Evolutionary conservation across 768 basidiomycete genomes (phyloP).

Genomic region (Suillus hirtellus): DNA sequence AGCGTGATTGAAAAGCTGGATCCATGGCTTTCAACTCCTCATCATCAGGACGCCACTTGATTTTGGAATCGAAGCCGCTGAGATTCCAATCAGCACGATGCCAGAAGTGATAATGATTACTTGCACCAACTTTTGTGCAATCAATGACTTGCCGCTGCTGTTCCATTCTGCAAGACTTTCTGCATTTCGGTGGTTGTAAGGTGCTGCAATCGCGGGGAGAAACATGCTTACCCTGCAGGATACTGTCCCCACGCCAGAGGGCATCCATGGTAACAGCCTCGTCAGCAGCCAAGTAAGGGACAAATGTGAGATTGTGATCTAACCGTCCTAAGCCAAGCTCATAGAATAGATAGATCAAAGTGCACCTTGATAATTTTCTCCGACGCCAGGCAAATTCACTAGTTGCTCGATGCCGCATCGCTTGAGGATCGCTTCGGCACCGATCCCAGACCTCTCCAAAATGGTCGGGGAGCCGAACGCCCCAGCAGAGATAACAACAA

Average conservation of each 20-base stretch:
- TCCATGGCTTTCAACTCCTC: conserved; percentile 52
- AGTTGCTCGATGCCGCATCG: conserved; percentile 47
- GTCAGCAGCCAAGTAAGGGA: conserved; percentile 41
- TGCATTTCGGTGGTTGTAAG: not conserved
- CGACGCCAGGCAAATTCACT: conserved; percentile 76
- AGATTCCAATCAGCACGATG: not conserved
- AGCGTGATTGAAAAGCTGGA: conserved; percentile 46
- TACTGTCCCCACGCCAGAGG: conserved; percentile 42
- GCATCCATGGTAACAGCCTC: conserved; percentile 51
- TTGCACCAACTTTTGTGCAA: conserved; percentile 51
- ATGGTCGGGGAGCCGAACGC: conserved; percentile 59
- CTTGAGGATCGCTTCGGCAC: conserved; percentile 48
- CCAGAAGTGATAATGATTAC: not conserved
- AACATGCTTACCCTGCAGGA: conserved; percentile 39
- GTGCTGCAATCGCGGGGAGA: conserved; percentile 12
- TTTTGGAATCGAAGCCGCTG: conserved; percentile 54
- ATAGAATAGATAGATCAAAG: not conserved
- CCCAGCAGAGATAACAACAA: conserved; percentile 53
- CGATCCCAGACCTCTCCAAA: conserved; percentile 68
- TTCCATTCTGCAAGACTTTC: conserved; percentile 30
- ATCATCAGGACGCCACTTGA: conserved; percentile 53
- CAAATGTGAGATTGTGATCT: conserved; percentile 34
- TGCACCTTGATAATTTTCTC: conserved; percentile 62
- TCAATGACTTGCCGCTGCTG: conserved; percentile 41
- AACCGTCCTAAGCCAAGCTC: not conserved